These are phyloP conservation scores for Fusarium annulatum DNA, from an alignment of 2,329 filamentous ascomycete species.

Conservation along the genomic window DNA sequence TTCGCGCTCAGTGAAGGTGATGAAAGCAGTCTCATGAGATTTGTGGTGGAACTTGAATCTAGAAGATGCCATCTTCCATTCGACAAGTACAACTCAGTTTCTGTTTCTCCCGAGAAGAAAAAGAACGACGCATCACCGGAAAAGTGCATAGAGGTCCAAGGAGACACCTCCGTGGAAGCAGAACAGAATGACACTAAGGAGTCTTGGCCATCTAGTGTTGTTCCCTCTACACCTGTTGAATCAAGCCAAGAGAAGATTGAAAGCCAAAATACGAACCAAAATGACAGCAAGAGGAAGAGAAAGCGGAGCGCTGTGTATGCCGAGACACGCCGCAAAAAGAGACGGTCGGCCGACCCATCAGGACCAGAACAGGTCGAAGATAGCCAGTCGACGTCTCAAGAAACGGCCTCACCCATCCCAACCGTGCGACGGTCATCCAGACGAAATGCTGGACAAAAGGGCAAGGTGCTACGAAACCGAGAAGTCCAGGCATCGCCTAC, in stretches of 20 bases:
- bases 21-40: conserved; percentile 59
- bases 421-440: conserved; percentile 42
- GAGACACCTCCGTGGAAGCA: conserved; percentile 34
- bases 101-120: conserved; percentile 30
- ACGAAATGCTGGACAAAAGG: conserved; percentile 35
- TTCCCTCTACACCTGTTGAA: conserved; percentile 43
- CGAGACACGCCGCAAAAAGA: conserved; percentile 47
- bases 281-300: conserved; percentile 47
- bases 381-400: conserved; percentile 32
- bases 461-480: conserved; percentile 18
- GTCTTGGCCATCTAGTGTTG: conserved; percentile 21
- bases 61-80: conserved; percentile 48
- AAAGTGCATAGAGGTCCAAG: conserved; percentile 40
- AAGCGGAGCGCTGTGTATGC: conserved; percentile 38
- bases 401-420: conserved; percentile 30
- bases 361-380: conserved; percentile 28
- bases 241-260: conserved; percentile 14
- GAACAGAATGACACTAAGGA: conserved; percentile 21
- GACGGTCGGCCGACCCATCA: conserved; percentile 40
- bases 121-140: background rate
- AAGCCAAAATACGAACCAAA: conserved; percentile 20
- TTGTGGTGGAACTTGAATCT: conserved; percentile 63
- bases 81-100: conserved; percentile 28
- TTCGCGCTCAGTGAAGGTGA: conserved; percentile 58
- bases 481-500: conserved; percentile 20